phyloP scores from a whole-genome alignment of 2,329 filamentous ascomycete genomes.

The Aspergillus quadricinctus region DNA sequence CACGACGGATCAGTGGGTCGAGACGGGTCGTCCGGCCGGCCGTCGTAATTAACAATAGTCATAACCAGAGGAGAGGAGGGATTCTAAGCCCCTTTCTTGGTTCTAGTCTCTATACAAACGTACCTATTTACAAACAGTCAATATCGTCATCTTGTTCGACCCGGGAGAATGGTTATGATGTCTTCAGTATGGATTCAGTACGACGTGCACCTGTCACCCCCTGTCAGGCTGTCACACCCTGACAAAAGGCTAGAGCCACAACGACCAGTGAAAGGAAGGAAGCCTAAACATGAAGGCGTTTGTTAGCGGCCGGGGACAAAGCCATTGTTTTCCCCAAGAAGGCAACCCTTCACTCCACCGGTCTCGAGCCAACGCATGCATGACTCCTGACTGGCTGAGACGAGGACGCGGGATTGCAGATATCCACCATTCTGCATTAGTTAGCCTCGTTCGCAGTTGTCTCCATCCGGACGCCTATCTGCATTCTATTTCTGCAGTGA shows the following conservation, averaged over 20 bases:
- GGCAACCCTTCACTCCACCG: background rate
- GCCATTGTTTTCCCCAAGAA: background rate
- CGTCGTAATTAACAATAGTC: background rate
- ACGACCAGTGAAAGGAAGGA: background rate
- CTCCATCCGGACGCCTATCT: background rate
- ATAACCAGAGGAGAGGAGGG: background rate
- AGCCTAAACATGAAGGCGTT: background rate
- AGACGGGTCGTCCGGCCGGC: background rate
- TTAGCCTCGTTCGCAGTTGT: no score
- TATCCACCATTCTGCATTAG: background rate
- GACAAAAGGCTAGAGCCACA: background rate
- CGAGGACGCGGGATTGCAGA: background rate
- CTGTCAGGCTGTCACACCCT: background rate
- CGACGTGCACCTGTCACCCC: background rate
- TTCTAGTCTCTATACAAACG: background rate
- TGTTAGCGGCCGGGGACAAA: background rate
- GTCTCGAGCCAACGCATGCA: background rate
- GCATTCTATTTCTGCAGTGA: no score
- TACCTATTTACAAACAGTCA: background rate
- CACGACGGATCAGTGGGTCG: background rate
- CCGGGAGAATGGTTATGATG: background rate
- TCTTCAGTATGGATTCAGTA: background rate
- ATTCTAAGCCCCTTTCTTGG: background rate
- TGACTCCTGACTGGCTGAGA: background rate
- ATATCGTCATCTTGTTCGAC: background rate